Base-by-base conservation (phyloP, 2,329 filamentous ascomycete genomes). In the Colletotrichum endophyticum region DNA sequence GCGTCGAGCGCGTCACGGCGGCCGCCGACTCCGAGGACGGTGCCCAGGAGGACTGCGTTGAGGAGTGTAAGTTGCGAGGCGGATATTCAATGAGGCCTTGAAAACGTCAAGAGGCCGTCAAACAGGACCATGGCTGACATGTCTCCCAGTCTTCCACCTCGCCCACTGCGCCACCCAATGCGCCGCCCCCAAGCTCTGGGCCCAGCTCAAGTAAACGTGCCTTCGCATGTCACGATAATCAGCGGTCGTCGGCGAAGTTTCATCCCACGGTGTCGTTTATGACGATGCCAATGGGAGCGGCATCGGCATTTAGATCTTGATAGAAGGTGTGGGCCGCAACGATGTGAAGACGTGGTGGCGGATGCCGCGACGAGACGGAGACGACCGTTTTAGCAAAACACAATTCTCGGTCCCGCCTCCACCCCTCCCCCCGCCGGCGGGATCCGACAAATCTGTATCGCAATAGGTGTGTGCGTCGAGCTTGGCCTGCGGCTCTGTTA, bases 141-240 rank as follows among this genome's bases (percentile, higher is more conserved):
- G 8, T 5, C 36, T 5, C 68, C n/a, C 81, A 98, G 96, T 98
- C 91, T 99, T 99, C 94, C 96, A 99, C 89, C 95, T 99, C 82
- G 94, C 95, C 82, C 97, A 99, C 91, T 99, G 97, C 90, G 95
- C 96, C 79, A 95, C 92, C 83, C 90, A 94, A 85, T 99, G 97
- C 86, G 96, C 97, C 79, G 97, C 97, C 72, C 96, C 96, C 83
- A 98, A 98, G 93, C 94, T 99, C 83, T 99, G 95, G 92, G 92
- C 93, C 80, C 89, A 93, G 87, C 94, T 99, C 86, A 98, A 96
- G 92, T 99, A 98, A 91, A 88, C 77, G 22, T 57, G 59, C 68
- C 57, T 5, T n/a, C 15, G 32, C 36, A 28, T 27, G 53, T 36
- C 25, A 63, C 57, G 49, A 62, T 25, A 53, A 39, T 64, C 5